A percentile compares a stretch with the other conserved stretches of the same genome.
Conservation (phyloP, 257 asterid species). For the Plantago major region DNA sequence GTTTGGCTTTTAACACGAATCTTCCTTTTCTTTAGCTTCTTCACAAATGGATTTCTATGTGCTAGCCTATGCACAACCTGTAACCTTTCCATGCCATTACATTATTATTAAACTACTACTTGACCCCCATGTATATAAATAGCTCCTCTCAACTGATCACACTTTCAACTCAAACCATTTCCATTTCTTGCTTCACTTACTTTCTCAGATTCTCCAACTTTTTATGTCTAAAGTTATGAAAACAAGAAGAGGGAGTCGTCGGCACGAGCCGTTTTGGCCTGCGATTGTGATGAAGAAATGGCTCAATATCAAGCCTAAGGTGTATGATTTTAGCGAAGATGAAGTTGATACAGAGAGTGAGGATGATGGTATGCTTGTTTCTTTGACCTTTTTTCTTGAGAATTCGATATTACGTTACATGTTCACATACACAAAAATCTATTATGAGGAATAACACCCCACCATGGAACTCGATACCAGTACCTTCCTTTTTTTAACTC, state of each 20-base stretch:
- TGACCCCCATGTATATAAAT: conserved; percentile 10
- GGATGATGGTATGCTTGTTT: conserved; percentile 60
- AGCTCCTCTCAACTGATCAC: conserved; percentile 1
- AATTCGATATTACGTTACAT: too few relatives aligned
- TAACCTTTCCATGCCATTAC: background rate
- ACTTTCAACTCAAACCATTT: background rate
- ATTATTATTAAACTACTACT: background rate
- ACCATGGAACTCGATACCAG: too few relatives aligned
- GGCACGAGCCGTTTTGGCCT: conserved; percentile 86
- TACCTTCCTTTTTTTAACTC: too few relatives aligned
- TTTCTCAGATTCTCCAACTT: conserved; percentile 16
- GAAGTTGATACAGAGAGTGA: conserved; percentile 93
- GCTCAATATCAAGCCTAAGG: conserved; percentile 78
- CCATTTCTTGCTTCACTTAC: conserved; percentile 9
- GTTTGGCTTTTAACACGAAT: conserved; percentile 43
- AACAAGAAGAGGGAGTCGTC: conserved; percentile 38
- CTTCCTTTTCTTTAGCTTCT: conserved; percentile 42
- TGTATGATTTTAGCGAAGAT: conserved; percentile 83
- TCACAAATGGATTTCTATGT: conserved; percentile 23
- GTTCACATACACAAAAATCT: too few relatives aligned
- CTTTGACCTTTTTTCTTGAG: background rate
- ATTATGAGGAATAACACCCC: too few relatives aligned
- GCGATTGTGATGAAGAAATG: conserved; percentile 91
- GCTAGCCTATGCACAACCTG: conserved; percentile 9
- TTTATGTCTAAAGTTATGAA: conserved; percentile 33